These are phyloP conservation scores for Trametes elegans DNA, from an alignment of 768 basidiomycete species.

Conservation along the genomic window DNA sequence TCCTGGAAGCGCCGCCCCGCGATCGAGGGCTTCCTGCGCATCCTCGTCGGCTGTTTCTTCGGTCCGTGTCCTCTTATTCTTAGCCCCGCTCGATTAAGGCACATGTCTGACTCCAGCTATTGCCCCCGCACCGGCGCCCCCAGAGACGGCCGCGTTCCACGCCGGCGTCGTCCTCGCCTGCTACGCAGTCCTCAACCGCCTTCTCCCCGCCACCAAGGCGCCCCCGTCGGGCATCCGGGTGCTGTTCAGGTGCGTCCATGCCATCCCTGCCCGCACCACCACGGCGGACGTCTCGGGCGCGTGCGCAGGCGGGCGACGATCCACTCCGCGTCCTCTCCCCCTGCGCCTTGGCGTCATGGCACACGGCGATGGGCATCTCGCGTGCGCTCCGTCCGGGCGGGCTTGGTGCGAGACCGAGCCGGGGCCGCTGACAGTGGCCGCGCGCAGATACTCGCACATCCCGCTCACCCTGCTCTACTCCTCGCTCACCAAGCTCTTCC, in stretches of 20 bases:
- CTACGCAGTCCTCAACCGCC: constrained; percentile 46
- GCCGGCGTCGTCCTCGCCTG: constrained; percentile 59
- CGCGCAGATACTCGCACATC: constrained; percentile 62
- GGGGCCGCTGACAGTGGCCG: neutral
- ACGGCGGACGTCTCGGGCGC: neutral
- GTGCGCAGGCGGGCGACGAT: neutral
- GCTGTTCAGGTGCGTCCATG: constrained; percentile 53
- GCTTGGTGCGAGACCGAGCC: neutral
- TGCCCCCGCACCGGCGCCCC: neutral
- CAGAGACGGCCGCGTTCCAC: constrained; percentile 80
- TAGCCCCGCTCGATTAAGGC: constrained; percentile 1
- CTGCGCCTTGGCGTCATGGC: neutral
- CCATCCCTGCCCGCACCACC: neutral
- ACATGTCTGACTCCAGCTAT: constrained; percentile 7
- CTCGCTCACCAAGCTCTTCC: constrained; percentile 79
- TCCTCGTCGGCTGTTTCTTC: constrained; percentile 62
- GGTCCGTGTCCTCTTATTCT: constrained; percentile 39
- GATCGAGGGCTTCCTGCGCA: constrained; percentile 48
- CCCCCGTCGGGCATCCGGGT: constrained; percentile 49
- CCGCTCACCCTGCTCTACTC: constrained; percentile 82
- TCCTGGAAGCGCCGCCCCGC: constrained; percentile 57
- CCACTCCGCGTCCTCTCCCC: neutral
- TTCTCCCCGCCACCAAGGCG: constrained; percentile 26
- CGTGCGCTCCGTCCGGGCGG: neutral
- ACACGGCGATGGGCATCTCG: neutral